These are phyloP conservation scores for Albugo candida DNA, from an alignment of 352 stramenopile species.

Conservation along the genomic window DNA sequence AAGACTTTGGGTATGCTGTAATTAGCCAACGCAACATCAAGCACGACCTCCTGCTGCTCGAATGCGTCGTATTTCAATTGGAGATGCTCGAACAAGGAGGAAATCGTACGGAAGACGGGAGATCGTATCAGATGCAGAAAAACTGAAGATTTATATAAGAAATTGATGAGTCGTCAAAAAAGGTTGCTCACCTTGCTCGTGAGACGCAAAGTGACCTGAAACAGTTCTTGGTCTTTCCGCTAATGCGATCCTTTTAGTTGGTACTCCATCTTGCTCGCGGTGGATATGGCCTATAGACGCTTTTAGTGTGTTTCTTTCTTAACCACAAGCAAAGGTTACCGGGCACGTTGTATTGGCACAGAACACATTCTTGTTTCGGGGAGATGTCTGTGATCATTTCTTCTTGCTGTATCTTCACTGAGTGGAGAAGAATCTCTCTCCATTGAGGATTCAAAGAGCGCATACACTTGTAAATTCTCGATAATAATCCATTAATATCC, in stretches of 20 bases:
- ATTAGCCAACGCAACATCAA: constrained; percentile 16
- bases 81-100: constrained; percentile 12
- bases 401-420: constrained; percentile 3
- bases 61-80: constrained; percentile 42
- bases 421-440: neutral
- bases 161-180: neutral
- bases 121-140: neutral
- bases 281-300: constrained; percentile 35
- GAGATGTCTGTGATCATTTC: constrained; percentile 3
- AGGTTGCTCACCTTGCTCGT: too few relatives aligned
- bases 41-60: constrained; percentile 18
- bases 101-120: neutral
- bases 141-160: neutral
- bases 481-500: constrained; percentile 25
- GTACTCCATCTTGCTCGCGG: constrained; percentile 14
- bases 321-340: constrained; percentile 10
- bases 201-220: too few relatives aligned
- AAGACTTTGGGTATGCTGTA: constrained; percentile 15
- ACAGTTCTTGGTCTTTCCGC: neutral
- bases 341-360: constrained; percentile 67
- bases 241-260: neutral
- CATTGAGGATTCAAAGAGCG: constrained; percentile 1
- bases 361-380: constrained; percentile 15
- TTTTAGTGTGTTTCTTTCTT: neutral
- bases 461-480: constrained; percentile 22